Conservation (phyloP, 768 basidiomycete species). For the Lactarius quietus region DNA sequence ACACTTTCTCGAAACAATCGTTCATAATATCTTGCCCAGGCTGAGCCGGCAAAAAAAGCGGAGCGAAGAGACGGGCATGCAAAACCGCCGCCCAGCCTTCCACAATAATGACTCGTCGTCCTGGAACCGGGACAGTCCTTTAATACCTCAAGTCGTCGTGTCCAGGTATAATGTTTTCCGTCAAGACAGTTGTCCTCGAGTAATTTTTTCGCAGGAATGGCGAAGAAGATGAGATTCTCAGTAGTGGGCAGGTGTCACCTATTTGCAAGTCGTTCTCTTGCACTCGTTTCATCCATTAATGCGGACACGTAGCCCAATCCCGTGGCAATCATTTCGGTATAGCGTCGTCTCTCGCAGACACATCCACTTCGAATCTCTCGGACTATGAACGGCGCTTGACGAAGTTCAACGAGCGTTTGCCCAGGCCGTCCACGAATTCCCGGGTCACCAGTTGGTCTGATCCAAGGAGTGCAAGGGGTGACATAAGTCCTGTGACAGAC, state of each 20-base stretch:
- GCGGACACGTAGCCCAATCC: constrained; percentile 6
- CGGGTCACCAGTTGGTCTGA: constrained; percentile 56
- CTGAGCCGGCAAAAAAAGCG: constrained; percentile 35
- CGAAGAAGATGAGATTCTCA: constrained; percentile 66
- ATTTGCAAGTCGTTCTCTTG: constrained; percentile 43
- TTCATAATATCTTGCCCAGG: constrained; percentile 18
- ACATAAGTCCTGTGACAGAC: constrained; percentile 11
- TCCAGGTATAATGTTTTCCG: constrained; percentile 35
- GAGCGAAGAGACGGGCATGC: constrained; percentile 33
- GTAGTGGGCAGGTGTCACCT: constrained; percentile 76
- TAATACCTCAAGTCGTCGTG: constrained; percentile 40
- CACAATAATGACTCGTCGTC: constrained; percentile 25
- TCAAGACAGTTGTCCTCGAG: not conserved
- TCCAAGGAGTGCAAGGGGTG: constrained; percentile 42
- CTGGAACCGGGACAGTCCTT: constrained; percentile 25
- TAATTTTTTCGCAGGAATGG: constrained; percentile 24
- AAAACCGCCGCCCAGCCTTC: constrained; percentile 22
- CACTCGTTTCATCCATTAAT: not conserved
- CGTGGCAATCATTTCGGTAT: constrained; percentile 12
- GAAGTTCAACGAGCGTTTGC: constrained; percentile 43
- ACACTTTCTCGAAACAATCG: not conserved
- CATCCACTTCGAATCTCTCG: constrained; percentile 29
- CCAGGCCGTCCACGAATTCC: constrained; percentile 36
- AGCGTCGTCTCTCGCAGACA: constrained; percentile 17
- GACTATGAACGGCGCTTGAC: constrained; percentile 35